These are phyloP conservation scores for Chenopodium quinoa DNA, from an alignment of 148 eudicot genomes.

Conservation along the genomic window DNA sequence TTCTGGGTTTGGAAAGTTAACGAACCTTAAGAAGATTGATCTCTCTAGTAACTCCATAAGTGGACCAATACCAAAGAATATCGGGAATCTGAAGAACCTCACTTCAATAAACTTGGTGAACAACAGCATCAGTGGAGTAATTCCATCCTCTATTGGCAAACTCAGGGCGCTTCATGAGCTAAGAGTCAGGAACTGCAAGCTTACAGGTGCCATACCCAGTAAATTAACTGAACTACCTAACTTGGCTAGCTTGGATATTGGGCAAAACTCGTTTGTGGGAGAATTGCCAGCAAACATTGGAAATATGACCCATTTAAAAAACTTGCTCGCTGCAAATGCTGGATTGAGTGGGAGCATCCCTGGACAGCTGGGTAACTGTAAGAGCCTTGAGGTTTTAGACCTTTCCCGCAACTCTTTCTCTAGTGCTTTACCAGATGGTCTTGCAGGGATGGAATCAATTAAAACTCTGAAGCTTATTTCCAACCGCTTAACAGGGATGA, in stretches of 20 bases:
- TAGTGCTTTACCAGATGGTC: conserved; percentile 68
- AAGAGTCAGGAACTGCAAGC: conserved; percentile 52
- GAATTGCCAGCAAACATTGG: conserved; percentile 67
- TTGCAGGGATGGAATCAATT: conserved; percentile 60
- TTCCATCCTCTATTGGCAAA: conserved; percentile 56
- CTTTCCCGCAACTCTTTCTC: conserved; percentile 66
- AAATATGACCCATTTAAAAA: conserved; percentile 47
- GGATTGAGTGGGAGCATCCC: conserved; percentile 75
- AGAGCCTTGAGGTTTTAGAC: conserved; percentile 52
- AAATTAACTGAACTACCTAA: conserved; percentile 52
- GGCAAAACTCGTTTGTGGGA: conserved; percentile 63
- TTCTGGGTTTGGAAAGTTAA: conserved; percentile 56
- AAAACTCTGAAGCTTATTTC: conserved; percentile 51
- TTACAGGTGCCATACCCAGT: conserved; percentile 60
- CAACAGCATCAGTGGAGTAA: conserved; percentile 48
- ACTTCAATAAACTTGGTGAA: conserved; percentile 35
- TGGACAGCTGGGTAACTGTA: conserved; percentile 69
- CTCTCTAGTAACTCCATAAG: conserved; percentile 56
- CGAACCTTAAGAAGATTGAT: conserved; percentile 51
- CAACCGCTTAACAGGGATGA: conserved; percentile 57
- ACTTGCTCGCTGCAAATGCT: conserved; percentile 52
- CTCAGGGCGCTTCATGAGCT: conserved; percentile 48
- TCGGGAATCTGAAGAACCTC: conserved; percentile 45
- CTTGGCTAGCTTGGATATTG: conserved; percentile 60
- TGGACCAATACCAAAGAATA: conserved; percentile 55